Evolutionary conservation across 495 filamentous ascomycete genomes (phyloP), one percentile per base, ranked within the genome.

Genomic region (Penicillium argentinense): DNA sequence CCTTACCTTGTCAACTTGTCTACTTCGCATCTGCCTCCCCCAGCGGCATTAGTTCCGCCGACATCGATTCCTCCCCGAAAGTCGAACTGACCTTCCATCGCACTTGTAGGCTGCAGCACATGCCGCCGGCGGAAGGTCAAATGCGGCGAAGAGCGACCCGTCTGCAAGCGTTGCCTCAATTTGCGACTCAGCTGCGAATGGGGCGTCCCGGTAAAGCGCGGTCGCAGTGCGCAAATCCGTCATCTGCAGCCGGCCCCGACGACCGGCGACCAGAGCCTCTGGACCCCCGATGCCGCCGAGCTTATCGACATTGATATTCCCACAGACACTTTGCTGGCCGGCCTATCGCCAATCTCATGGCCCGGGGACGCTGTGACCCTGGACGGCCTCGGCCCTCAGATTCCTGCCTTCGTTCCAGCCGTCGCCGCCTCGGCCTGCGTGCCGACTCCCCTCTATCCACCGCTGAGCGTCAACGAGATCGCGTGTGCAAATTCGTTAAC

Each of bases 41-140:
- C 33, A 19, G 33, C 33, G 33, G 33, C 17, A 19, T 8, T 36
- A 36, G 17, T 19, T 18, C 33, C 33, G 25, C 21, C 34, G 16
- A 24, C 19, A 25, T n/a, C 19, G 41, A 45, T 32, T 42, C n/a
- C n/a, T 43, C 47, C 47, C 42, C 44, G 38, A 30, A 45, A 37
- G 16, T 32, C 33, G 16, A 28, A 26, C 42, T 30, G 9, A 36
- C n/a, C 16, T 36, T n/a, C n/a, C n/a, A n/a, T n/a, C n/a, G n/a
- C n/a, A n/a, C n/a, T 19, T 7, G 9, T 41, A 73, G 68, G 70
- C 51, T 73, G 76, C 62, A 74, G 68, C 56, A 78, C 77, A 30
- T 80, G 77, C 56, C 74, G 76, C 34, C 74, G 75, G 47, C 70
- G 77, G 26, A 80, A 80, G 48, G 72, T 80, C 9, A 77, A 79